Conservation (phyloP, 2,329 filamentous ascomycete genomes). For the Emmonsia crescens region DNA sequence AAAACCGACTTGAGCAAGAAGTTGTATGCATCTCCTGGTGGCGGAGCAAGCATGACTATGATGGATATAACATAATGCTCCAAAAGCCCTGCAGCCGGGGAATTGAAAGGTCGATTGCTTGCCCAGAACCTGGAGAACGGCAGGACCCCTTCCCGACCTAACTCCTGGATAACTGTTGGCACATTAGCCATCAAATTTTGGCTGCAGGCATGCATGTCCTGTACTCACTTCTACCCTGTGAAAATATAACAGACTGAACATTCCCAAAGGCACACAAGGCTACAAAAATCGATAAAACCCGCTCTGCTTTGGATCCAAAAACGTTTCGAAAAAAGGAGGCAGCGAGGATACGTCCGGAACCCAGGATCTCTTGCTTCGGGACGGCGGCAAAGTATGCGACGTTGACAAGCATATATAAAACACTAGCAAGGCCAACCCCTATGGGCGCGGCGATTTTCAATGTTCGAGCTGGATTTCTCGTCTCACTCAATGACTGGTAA, state of each 20-base stretch:
- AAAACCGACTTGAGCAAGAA: slow-evolving; percentile 40
- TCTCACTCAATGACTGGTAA: slow-evolving; percentile 40
- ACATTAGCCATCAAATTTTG: slow-evolving; percentile 4
- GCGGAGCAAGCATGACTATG: slow-evolving; percentile 55
- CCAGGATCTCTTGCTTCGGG: slow-evolving; percentile 44
- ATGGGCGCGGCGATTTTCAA: slow-evolving; percentile 47
- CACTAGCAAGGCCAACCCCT: slow-evolving; percentile 43
- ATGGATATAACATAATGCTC: slow-evolving; percentile 57
- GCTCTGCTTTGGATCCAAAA: slow-evolving; percentile 45
- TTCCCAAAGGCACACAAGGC: slow-evolving; percentile 52
- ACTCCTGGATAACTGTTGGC: slow-evolving; percentile 38
- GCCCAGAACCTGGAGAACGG: slow-evolving; percentile 59
- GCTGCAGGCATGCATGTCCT: neutral
- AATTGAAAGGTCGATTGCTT: slow-evolving; percentile 56
- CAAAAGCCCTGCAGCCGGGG: slow-evolving; percentile 48
- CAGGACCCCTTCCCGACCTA: slow-evolving; percentile 59
- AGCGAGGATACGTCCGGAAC: slow-evolving; percentile 45
- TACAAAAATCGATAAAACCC: slow-evolving; percentile 51
- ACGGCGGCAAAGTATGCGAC: slow-evolving; percentile 51
- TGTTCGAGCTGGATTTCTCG: slow-evolving; percentile 47
- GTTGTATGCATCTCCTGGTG: slow-evolving; percentile 57
- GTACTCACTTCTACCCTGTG: slow-evolving; percentile 29
- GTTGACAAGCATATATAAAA: slow-evolving; percentile 48
- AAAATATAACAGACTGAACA: slow-evolving; percentile 47
- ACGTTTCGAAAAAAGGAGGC: slow-evolving; percentile 50